phyloP scores from a whole-genome alignment of 2,329 filamentous ascomycete genomes.

The Orbilia javanica region DNA sequence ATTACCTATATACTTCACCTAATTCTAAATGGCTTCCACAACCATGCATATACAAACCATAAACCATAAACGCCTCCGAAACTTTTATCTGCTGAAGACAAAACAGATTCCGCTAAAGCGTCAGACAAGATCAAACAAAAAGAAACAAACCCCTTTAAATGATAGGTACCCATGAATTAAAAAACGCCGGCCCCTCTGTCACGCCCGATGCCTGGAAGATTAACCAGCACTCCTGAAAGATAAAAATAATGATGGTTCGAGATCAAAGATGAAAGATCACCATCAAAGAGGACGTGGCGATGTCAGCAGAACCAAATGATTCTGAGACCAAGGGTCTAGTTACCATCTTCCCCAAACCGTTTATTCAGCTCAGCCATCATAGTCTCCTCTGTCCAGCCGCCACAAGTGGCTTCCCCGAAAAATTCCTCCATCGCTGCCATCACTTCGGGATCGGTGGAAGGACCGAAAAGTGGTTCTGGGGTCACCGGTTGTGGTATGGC shows the following conservation, averaged over 20 bases:
- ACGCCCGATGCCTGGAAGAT: slow-evolving; percentile 30
- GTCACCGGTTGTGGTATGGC: background rate
- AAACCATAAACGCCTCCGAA: slow-evolving; percentile 27
- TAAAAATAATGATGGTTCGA: background rate
- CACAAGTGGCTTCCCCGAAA: background rate
- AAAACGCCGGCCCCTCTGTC: slow-evolving; percentile 35
- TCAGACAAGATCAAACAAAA: slow-evolving; percentile 40
- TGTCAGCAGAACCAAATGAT: background rate
- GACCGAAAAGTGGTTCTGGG: background rate
- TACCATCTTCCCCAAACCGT: slow-evolving; percentile 1
- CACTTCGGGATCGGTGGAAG: background rate
- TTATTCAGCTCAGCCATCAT: background rate
- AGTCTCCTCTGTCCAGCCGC: background rate
- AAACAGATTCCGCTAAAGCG: slow-evolving; percentile 6
- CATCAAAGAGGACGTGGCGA: background rate
- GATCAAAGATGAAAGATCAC: background rate
- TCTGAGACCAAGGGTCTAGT: slow-evolving; percentile 4
- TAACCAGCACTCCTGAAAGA: slow-evolving; percentile 21
- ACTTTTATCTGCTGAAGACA: slow-evolving; percentile 23
- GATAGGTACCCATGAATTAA: background rate
- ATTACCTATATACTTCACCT: slow-evolving; percentile 52
- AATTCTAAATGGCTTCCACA: slow-evolving; percentile 44
- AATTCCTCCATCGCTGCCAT: background rate
- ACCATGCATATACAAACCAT: slow-evolving; percentile 4
- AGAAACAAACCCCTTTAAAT: slow-evolving; percentile 31